phyloP scores from a whole-genome alignment of 352 stramenopile genomes.

The Pythium brassicae region DNA sequence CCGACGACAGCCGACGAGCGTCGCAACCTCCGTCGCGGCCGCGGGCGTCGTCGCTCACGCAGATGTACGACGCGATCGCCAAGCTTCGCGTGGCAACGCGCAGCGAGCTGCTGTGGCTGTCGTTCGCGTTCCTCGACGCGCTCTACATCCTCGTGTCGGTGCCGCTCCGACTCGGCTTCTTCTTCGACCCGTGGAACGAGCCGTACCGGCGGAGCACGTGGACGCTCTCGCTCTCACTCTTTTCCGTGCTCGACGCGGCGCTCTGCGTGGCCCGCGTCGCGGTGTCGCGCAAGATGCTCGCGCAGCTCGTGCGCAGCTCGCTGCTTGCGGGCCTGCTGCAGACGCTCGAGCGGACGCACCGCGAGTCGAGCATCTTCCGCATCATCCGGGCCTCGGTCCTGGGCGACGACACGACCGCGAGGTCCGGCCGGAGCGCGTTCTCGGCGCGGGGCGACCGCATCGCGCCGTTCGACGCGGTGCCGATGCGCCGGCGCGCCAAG shows the following conservation, averaged over 20 bases:
- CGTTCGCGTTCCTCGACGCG: slow-evolving; percentile 20
- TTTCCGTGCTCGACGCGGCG: slow-evolving; percentile 21
- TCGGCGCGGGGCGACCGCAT: slow-evolving; percentile 12
- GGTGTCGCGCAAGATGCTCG: not conserved
- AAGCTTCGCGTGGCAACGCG: not conserved
- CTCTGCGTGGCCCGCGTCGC: slow-evolving; percentile 8
- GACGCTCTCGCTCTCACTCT: slow-evolving; percentile 19
- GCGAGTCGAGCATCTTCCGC: slow-evolving; percentile 10
- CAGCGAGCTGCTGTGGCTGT: not conserved
- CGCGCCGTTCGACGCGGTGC: slow-evolving; percentile 10
- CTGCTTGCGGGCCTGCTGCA: slow-evolving; percentile 1
- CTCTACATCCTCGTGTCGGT: slow-evolving; percentile 26
- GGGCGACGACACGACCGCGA: slow-evolving; percentile 3
- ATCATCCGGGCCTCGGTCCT: slow-evolving; percentile 1
- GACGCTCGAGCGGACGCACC: not conserved
- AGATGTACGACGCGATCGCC: not conserved
- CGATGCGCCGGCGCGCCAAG: slow-evolving; percentile 6
- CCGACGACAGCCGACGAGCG: not conserved
- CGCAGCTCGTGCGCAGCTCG: not conserved
- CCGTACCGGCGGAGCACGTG: slow-evolving; percentile 7
- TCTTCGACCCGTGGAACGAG: slow-evolving; percentile 36
- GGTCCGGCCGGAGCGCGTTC: slow-evolving; percentile 9
- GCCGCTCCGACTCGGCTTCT: slow-evolving; percentile 31
- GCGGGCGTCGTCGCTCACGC: not conserved
- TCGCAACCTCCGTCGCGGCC: too few species aligned